Evolutionary conservation across 129 eudicot genomes (phyloP).

Genomic region (Chrysanthemum lavandulifolium): DNA sequence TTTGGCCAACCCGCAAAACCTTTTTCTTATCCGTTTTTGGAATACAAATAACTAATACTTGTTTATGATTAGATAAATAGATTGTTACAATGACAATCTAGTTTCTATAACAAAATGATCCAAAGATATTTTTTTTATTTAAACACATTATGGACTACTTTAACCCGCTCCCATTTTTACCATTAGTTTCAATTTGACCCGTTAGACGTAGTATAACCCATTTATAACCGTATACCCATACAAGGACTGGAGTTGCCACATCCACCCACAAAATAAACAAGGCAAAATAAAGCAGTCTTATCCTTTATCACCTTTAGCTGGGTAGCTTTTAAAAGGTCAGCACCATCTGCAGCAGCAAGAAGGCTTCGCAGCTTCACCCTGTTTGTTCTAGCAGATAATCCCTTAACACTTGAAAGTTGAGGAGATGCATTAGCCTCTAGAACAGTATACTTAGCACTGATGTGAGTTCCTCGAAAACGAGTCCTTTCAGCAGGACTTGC

Average conservation of each 20-base stretch:
- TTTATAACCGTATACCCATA: too few relatives aligned
- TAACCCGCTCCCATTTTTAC: too few relatives aligned
- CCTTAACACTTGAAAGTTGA: slow-evolving; percentile 64
- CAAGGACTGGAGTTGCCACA: neutral
- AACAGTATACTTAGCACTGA: slow-evolving; percentile 31
- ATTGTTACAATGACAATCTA: too few relatives aligned
- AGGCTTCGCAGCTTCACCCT: slow-evolving; percentile 92
- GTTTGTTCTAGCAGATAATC: slow-evolving; percentile 93
- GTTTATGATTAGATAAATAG: too few relatives aligned
- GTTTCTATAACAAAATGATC: too few relatives aligned
- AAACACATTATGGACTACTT: too few relatives aligned
- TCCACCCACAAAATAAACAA: neutral
- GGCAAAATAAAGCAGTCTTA: neutral
- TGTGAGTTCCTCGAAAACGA: slow-evolving; percentile 55
- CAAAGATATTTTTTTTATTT: too few relatives aligned
- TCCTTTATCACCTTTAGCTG: slow-evolving; percentile 65
- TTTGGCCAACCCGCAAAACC: too few relatives aligned
- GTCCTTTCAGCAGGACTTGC: slow-evolving; percentile 90
- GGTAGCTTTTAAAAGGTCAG: slow-evolving; percentile 88
- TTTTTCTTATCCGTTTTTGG: too few relatives aligned
- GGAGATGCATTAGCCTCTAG: slow-evolving; percentile 43
- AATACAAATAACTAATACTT: too few relatives aligned
- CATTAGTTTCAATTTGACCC: too few relatives aligned
- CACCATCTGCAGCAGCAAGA: slow-evolving; percentile 98
- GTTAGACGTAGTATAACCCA: too few relatives aligned